Evolutionary conservation across 257 asterid genomes (phyloP).

Genomic region (Lycium barbarum): DNA sequence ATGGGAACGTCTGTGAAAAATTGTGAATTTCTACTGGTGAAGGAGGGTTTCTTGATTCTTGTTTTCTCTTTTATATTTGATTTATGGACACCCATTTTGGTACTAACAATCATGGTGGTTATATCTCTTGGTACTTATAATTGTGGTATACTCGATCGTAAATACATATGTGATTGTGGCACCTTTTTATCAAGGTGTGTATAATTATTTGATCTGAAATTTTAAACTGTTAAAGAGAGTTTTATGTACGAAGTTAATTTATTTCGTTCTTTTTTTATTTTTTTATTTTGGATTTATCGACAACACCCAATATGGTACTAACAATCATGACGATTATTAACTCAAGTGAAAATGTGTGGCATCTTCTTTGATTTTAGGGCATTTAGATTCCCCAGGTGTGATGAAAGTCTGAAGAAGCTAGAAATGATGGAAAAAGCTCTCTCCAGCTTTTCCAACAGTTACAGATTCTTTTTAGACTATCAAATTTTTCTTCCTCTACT

Average conservation of each 20-base stretch:
- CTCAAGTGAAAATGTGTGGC: not conserved
- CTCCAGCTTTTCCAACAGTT: conserved; percentile 29
- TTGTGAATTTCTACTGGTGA: not conserved
- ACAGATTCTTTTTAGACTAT: conserved; percentile 11
- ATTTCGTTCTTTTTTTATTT: not conserved
- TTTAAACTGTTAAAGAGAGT: not conserved
- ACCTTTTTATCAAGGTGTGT: not conserved
- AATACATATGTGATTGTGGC: not conserved
- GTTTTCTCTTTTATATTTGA: not conserved
- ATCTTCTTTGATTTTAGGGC: conserved; percentile 29
- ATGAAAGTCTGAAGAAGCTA: not conserved
- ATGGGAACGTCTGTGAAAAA: not conserved
- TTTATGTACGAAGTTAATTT: not conserved
- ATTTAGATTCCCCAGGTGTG: conserved; percentile 24
- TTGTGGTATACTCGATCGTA: not conserved
- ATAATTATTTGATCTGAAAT: not conserved
- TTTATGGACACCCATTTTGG: not conserved
- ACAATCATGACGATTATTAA: not conserved
- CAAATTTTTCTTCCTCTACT: not conserved
- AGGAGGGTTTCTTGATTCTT: not conserved
- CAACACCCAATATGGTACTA: not conserved
- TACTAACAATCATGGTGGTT: not conserved
- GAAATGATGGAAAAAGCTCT: not conserved
- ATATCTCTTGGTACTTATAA: not conserved
- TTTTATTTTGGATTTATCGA: not conserved